Base-by-base conservation (phyloP, 1,284 basidiomycete species). In the Malassezia globosa region DNA sequence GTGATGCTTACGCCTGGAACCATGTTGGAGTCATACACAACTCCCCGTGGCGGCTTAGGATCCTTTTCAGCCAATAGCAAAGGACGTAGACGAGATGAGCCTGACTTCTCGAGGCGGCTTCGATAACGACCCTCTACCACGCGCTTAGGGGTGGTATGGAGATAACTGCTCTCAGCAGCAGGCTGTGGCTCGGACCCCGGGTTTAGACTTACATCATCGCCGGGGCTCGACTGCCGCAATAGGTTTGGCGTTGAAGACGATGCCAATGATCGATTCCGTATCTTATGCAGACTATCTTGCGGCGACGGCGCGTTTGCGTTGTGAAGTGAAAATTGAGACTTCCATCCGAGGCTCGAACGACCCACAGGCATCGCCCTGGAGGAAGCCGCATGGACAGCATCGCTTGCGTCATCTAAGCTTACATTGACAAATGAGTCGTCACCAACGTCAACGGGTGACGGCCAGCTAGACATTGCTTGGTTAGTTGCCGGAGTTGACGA, bases 1-100 rank as follows among this genome's bases (percentile, higher is more conserved):
- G 50, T 52, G 39, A 52, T 46, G 3, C 37, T 25, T 8, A 52
- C 27, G 11, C 50, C 50, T 5, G 50, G 44, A 7, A 34, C 37
- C 31, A 46, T 34, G 22, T 36, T 26, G 2, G 41, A 11, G 16
- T 50, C 48, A 11, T 42, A 44, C 3, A 19, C 31, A 10, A 50
- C 48, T 5, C 41, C 48, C 26, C 29, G n/a, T 5, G 34, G 41
- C 5, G 37, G 13, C n/a, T 10, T 2, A 13, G 14, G 21, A 19
- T 11, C 2, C 5, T 18, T 27, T 16, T 16, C 16, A 21, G 37
- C 19, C 5, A 46, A 25, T 1, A 46, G 37, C 26, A 38, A 34
- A 4, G 46, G 46, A 2, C 39, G 46, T 29, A 29, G 18, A 7
- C 36, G 27, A 8, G 47, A 33, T 14, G 38, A 31, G 10, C 19